phyloP scores from a whole-genome alignment of 768 basidiomycete genomes.

The Clitopilus hobsonii region DNA sequence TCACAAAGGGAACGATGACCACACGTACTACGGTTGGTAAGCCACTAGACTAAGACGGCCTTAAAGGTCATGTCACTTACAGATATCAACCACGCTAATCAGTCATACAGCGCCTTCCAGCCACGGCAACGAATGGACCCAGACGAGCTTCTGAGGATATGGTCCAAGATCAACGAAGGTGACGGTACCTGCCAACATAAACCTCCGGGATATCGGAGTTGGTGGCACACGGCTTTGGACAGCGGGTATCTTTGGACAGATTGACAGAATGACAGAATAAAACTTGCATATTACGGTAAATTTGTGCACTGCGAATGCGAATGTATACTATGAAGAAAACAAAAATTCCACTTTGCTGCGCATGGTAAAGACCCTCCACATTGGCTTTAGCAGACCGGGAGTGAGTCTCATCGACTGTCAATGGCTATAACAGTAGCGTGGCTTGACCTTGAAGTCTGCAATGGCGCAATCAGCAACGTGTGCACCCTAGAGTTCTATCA shows the following conservation, averaged over 20 bases:
- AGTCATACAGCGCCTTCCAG: not conserved
- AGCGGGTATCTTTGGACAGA: not conserved
- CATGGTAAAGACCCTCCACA: too few species aligned
- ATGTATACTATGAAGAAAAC: too few species aligned
- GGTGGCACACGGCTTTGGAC: not conserved
- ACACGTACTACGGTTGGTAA: conserved; percentile 23
- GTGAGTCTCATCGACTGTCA: too few species aligned
- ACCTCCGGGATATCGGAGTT: not conserved
- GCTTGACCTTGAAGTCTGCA: not conserved
- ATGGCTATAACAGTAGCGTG: too few species aligned
- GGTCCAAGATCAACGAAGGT: not conserved
- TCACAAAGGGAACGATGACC: conserved; percentile 22
- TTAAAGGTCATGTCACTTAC: not conserved
- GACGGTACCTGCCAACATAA: not conserved
- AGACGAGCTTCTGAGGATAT: not conserved
- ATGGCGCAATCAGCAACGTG: not conserved
- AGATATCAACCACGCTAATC: not conserved
- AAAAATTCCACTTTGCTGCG: too few species aligned
- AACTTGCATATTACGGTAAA: not conserved
- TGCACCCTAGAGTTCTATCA: too few species aligned
- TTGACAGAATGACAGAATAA: not conserved
- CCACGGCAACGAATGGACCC: not conserved
- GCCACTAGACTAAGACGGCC: conserved; percentile 20
- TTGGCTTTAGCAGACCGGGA: too few species aligned
- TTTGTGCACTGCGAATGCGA: too few species aligned